A percentile compares a stretch with the other conserved stretches of the same genome.
These are phyloP conservation scores for Tothia fuscella DNA, from an alignment of 2,329 filamentous ascomycete species.

Conservation along the genomic window DNA sequence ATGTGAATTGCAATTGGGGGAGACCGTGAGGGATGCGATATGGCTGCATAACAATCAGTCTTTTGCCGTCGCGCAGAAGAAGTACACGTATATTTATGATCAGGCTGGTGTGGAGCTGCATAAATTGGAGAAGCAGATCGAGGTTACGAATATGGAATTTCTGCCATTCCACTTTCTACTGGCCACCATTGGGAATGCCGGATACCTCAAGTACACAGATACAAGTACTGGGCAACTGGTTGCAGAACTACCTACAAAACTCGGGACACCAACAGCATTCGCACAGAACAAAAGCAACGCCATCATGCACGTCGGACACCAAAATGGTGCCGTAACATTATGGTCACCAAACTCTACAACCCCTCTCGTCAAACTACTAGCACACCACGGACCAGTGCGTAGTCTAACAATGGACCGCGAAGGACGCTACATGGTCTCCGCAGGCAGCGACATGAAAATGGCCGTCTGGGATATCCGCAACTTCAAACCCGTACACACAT, in stretches of 20 bases:
- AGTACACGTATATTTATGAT: constrained; percentile 95
- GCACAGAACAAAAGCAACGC: constrained; percentile 87
- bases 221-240: constrained; percentile 86
- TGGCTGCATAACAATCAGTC: constrained; percentile 93
- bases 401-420: constrained; percentile 76
- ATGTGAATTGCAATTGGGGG: constrained; percentile 80
- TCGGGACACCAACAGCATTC: constrained; percentile 73
- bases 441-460: constrained; percentile 82
- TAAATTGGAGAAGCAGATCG: constrained; percentile 77
- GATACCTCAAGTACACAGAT: constrained; percentile 87
- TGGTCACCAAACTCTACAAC: constrained; percentile 90
- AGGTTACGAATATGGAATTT: constrained; percentile 90
- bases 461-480: constrained; percentile 93
- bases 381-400: constrained; percentile 79
- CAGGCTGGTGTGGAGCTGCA: constrained; percentile 83
- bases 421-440: constrained; percentile 90
- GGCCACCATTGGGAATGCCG: constrained; percentile 69
- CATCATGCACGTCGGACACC: constrained; percentile 81
- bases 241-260: constrained; percentile 70
- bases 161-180: constrained; percentile 92
- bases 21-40: constrained; percentile 78
- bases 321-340: constrained; percentile 86
- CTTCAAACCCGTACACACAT: constrained; percentile 85
- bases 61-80: constrained; percentile 94
- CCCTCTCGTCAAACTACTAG: constrained; percentile 80